Evolutionary conservation across 305 asterid species (phyloP).

Genomic region (Fraxinus paxiana): DNA sequence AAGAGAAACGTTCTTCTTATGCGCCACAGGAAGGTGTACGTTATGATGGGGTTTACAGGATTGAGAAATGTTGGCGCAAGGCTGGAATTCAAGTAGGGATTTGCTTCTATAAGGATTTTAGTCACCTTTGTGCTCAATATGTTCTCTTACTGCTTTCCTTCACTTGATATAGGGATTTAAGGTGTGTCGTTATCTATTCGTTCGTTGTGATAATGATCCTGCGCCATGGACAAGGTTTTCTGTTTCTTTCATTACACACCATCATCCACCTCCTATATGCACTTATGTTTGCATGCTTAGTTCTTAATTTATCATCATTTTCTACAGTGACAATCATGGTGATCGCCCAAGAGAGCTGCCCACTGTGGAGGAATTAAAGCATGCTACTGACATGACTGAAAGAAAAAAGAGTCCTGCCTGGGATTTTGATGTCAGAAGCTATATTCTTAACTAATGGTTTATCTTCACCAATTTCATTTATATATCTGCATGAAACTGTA

Average conservation of each 20-base stretch:
- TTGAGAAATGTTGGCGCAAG: constrained; percentile 86
- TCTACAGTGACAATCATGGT: constrained; percentile 61
- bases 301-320: constrained; percentile 14
- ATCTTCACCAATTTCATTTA: background rate
- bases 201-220: constrained; percentile 96
- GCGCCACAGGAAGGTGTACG: constrained; percentile 81
- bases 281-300: constrained; percentile 11
- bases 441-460: background rate
- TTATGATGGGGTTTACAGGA: constrained; percentile 84
- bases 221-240: constrained; percentile 87
- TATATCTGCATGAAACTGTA: background rate
- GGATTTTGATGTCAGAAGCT: constrained; percentile 74
- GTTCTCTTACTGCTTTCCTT: constrained; percentile 20
- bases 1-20: constrained; percentile 74
- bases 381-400: constrained; percentile 56
- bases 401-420: constrained; percentile 67
- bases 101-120: background rate
- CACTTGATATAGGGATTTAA: constrained; percentile 51
- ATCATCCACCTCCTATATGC: constrained; percentile 11
- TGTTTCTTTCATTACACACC: background rate
- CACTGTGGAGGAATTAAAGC: constrained; percentile 48
- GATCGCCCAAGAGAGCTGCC: constrained; percentile 77
- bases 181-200: constrained; percentile 79
- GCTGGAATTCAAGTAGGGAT: constrained; percentile 54
- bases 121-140: constrained; percentile 1